Evolutionary conservation across 163 green algal species (phyloP), one percentile per base, ranked within the genome.

Genomic region (Prototheca stagnorum): DNA sequence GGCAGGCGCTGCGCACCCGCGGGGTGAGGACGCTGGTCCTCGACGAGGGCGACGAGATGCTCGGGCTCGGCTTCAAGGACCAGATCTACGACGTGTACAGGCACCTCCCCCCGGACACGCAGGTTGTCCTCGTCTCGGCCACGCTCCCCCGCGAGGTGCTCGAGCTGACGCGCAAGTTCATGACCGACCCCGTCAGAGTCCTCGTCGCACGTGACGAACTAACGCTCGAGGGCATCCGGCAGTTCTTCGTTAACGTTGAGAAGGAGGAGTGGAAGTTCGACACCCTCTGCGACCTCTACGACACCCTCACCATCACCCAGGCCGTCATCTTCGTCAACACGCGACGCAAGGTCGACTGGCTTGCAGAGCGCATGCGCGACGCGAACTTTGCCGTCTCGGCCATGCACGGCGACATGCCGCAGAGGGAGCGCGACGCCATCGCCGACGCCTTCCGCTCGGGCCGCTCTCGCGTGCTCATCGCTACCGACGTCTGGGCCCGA

Each of bases 31-130:
- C 76, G 36, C 65, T 96, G 40, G 65, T 96, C 19, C 64, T 96
- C 34, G 87, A 97, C 56, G 89, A 98, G 67, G 88, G 90, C 19
- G 91, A 99, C 53, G 91, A 99, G 73, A 97, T 99, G 91, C 75
- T 99, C 24, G 81, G 67, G 61, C 83, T 90, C 56, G 91, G 90
- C 42, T 99, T 99, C 75, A 94, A 92, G 65, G 91, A 99, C 67
- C 90, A 99, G 72, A 97, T 99, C 57, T 99, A 97, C 56, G 88
- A 99, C 64, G 84, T 97, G 29, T 99, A 97, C 70, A 61, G 88
- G 24, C 73, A 77, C 54, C 61, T 86, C 29, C 79, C 79, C 2
- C 77, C 79, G 23, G 77, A 85, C 61, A 85, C 74, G 17, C 71
- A 80, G 53, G 86, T 98, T 41, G 80, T 96, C 42, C 61, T 97